These are phyloP conservation scores for Isabelozyma rhagii DNA, from an alignment of 805 yeast genomes.

Conservation along the genomic window DNA sequence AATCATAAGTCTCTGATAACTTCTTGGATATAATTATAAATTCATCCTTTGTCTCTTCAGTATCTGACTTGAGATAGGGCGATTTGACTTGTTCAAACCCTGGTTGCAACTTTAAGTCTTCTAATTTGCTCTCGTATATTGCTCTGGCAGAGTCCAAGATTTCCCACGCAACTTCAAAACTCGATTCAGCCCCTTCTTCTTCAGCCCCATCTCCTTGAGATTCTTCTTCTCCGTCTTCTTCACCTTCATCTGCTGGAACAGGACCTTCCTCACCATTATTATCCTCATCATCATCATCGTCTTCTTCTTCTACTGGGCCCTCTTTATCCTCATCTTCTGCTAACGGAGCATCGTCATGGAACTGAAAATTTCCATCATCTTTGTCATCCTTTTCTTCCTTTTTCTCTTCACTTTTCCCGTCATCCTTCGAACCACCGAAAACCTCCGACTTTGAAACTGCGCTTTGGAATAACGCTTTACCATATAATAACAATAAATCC, in stretches of 20 bases:
- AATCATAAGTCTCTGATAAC: constrained; percentile 70
- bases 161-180: constrained; percentile 88
- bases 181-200: constrained; percentile 51
- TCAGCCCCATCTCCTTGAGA: constrained; percentile 15
- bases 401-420: constrained; percentile 16
- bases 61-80: constrained; percentile 31
- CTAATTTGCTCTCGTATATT: constrained; percentile 49
- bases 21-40: constrained; percentile 42
- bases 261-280: constrained; percentile 48
- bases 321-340: constrained; percentile 19
- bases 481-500: constrained; percentile 70
- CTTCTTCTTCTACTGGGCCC: constrained; percentile 10
- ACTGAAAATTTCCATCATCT: constrained; percentile 25
- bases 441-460: constrained; percentile 76
- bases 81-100: constrained; percentile 1
- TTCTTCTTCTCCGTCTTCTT: constrained; percentile 7
- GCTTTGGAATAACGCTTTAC: constrained; percentile 72
- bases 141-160: constrained; percentile 75
- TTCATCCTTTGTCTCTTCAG: constrained; percentile 29
- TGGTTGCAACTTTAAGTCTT: constrained; percentile 11
- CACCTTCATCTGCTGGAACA: constrained; percentile 34
- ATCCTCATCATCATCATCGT: constrained; percentile 15
- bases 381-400: constrained; percentile 18
- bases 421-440: constrained; percentile 50
- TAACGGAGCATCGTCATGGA: constrained; percentile 21